phyloP scores from a whole-genome alignment of 176 grass and related monocot genomes.

The Oryza punctata region DNA sequence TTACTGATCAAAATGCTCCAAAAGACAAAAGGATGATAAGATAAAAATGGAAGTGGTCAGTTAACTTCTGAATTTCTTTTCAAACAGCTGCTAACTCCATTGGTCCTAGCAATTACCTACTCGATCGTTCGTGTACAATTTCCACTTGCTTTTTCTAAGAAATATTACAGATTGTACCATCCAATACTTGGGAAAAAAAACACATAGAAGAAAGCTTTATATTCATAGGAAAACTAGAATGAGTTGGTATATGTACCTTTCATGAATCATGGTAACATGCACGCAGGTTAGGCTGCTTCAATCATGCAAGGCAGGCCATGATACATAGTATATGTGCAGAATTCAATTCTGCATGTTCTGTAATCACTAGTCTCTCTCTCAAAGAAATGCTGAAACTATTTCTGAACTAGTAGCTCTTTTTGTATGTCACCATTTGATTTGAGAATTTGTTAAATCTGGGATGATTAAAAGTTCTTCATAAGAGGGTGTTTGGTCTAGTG shows the following conservation, averaged over 20 bases:
- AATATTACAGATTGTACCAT: background rate
- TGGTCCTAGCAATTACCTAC: background rate
- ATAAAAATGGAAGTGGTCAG: too few species aligned
- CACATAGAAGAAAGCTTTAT: background rate
- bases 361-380: too few species aligned
- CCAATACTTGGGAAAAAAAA: background rate
- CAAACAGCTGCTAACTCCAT: too few species aligned
- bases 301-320: background rate
- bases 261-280: background rate
- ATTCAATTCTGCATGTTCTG: too few species aligned
- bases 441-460: too few species aligned
- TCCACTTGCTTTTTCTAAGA: background rate
- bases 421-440: too few species aligned
- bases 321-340: background rate
- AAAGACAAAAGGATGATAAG: too few species aligned
- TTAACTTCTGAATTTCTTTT: too few species aligned
- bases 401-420: too few species aligned
- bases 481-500: constrained; percentile 89
- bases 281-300: background rate
- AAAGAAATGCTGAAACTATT: too few species aligned
- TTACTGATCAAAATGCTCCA: background rate
- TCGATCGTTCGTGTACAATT: background rate
- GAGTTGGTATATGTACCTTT: background rate
- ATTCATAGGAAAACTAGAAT: background rate
- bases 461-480: background rate